Evolutionary conservation across 805 yeast species (phyloP).

Genomic region (Dipodascopsis tothii): DNA sequence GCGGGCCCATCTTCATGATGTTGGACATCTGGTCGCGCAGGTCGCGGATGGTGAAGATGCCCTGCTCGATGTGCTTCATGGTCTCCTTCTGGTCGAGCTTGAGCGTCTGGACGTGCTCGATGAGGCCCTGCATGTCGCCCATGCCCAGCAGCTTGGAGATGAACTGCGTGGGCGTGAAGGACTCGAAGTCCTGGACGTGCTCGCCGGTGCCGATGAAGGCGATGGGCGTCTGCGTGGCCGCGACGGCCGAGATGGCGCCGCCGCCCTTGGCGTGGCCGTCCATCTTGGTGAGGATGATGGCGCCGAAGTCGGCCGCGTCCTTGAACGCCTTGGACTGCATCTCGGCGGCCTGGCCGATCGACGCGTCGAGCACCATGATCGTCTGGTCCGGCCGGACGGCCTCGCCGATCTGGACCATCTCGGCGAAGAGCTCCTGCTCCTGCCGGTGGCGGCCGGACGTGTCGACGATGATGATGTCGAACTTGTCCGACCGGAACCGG

Average conservation of each 20-base stretch:
- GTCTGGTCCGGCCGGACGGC: slow-evolving; percentile 92
- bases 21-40: slow-evolving; percentile 92
- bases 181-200: slow-evolving; percentile 86
- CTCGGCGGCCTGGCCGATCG: slow-evolving; percentile 98
- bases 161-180: slow-evolving; percentile 81
- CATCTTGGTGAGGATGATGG: slow-evolving; percentile 89
- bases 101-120: slow-evolving; percentile 86
- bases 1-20: slow-evolving; percentile 92
- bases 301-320: slow-evolving; percentile 87
- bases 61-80: slow-evolving; percentile 87
- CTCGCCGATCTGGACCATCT: slow-evolving; percentile 86
- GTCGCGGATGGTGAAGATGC: slow-evolving; percentile 85
- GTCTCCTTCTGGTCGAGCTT: slow-evolving; percentile 78
- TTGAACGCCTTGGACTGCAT: slow-evolving; percentile 90
- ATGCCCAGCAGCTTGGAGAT: slow-evolving; percentile 89
- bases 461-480: slow-evolving; percentile 90
- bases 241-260: slow-evolving; percentile 99
- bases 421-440: slow-evolving; percentile 82
- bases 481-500: slow-evolving; percentile 81
- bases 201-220: slow-evolving; percentile 98
- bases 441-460: slow-evolving; percentile 98
- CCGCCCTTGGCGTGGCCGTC: slow-evolving; percentile 99
- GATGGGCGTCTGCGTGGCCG: slow-evolving; percentile 91
- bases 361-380: slow-evolving; percentile 93
- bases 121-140: slow-evolving; percentile 87